Evolutionary conservation across 768 basidiomycete genomes (phyloP).

Genomic region (Mycena leptocephala): DNA sequence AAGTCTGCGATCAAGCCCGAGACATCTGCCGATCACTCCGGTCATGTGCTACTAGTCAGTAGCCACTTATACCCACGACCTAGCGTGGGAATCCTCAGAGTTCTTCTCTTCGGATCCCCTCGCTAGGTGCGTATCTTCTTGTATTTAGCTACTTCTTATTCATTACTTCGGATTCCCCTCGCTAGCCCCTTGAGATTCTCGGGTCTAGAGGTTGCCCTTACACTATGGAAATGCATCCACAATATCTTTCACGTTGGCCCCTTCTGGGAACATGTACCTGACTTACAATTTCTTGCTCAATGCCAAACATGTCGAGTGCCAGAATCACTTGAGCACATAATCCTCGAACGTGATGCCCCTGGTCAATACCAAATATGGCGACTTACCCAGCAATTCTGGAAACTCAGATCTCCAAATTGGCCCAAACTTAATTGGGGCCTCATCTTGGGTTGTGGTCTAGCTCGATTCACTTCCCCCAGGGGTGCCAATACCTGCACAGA

Average conservation of each 20-base stretch:
- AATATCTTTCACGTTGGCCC: not conserved
- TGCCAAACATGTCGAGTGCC: not conserved
- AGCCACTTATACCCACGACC: too few relatives aligned
- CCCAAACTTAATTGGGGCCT: not conserved
- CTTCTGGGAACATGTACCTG: not conserved
- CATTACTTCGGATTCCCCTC: too few relatives aligned
- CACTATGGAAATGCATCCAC: not conserved
- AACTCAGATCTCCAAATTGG: not conserved
- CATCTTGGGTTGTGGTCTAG: not conserved
- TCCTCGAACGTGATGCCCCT: slow-evolving; percentile 4
- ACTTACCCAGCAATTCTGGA: not conserved
- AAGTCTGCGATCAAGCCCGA: too few relatives aligned
- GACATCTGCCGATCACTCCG: too few relatives aligned
- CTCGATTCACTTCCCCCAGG: not conserved
- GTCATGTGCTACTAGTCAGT: too few relatives aligned
- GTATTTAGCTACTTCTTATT: too few relatives aligned
- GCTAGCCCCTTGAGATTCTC: too few relatives aligned
- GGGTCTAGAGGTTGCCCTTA: too few relatives aligned
- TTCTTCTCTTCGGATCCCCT: too few relatives aligned
- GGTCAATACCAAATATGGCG: not conserved
- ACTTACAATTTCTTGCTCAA: not conserved
- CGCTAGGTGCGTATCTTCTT: too few relatives aligned
- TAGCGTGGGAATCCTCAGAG: too few relatives aligned
- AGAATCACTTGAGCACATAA: slow-evolving; percentile 9
- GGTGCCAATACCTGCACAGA: not conserved